phyloP scores from a whole-genome alignment of 2,329 filamentous ascomycete genomes.

The Aspergillus sp. region DNA sequence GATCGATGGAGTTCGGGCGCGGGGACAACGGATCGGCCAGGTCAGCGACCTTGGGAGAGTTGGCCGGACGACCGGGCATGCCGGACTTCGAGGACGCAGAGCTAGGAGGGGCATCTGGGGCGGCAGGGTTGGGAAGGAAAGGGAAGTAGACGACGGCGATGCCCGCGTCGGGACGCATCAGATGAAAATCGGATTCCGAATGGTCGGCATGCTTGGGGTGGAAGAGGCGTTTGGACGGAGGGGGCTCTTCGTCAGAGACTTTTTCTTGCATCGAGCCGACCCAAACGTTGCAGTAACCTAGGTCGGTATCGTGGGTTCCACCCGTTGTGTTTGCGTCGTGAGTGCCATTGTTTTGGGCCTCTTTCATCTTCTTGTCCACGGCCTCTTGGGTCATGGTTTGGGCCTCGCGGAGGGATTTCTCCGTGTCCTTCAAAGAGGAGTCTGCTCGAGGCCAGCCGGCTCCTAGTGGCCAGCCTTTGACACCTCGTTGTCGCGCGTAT shows the following conservation, averaged over 20 bases:
- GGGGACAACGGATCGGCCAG: constrained; percentile 23
- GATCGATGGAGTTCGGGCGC: constrained; percentile 72
- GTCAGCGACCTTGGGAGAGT: constrained; percentile 18
- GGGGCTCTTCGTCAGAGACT: constrained; percentile 54
- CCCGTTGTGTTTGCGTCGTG: constrained; percentile 33
- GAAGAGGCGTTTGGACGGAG: constrained; percentile 51
- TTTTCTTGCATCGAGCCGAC: constrained; percentile 80
- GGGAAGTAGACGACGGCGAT: constrained; percentile 90
- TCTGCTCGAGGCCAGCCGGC: constrained; percentile 81
- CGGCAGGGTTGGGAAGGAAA: constrained; percentile 71
- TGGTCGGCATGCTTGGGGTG: constrained; percentile 53
- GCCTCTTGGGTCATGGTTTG: constrained; percentile 61
- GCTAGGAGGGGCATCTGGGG: constrained; percentile 28
- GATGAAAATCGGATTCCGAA: constrained; percentile 63
- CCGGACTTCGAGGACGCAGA: constrained; percentile 24
- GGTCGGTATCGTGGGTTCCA: constrained; percentile 46
- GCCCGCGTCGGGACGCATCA: constrained; percentile 76
- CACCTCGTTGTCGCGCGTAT: constrained; percentile 82
- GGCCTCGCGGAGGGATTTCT: constrained; percentile 66
- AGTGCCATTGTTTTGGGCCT: constrained; percentile 50
- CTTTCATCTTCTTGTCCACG: constrained; percentile 61
- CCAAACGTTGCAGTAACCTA: constrained; percentile 95
- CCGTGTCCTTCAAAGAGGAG: constrained; percentile 60
- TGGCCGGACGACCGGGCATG: constrained; percentile 19
- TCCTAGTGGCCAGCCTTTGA: constrained; percentile 93